Evolutionary conservation across 768 basidiomycete genomes (phyloP).

Genomic region (Nevesoporus exiguus): DNA sequence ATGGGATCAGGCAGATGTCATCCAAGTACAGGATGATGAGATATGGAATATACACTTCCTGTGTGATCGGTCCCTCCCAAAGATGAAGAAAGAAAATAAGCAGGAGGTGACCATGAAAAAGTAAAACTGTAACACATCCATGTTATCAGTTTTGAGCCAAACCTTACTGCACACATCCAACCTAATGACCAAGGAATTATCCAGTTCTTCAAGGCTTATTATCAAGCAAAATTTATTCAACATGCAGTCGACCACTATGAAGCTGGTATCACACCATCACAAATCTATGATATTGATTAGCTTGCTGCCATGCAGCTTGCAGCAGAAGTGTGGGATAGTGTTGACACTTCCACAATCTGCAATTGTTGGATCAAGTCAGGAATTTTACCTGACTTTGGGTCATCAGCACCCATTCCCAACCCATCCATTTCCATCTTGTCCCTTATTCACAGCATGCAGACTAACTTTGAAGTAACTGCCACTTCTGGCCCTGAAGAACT

Average conservation of each 20-base stretch:
- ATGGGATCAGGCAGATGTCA: too few species aligned
- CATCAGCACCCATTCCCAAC: neutral
- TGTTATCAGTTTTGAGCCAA: too few species aligned
- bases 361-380: neutral
- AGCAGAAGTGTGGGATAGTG: neutral
- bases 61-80: too few species aligned
- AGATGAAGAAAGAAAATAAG: too few species aligned
- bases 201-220: neutral
- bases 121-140: too few species aligned
- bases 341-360: neutral
- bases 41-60: too few species aligned
- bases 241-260: neutral
- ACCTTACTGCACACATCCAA: conserved; percentile 36
- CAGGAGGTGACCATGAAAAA: too few species aligned
- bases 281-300: neutral
- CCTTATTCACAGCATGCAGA: neutral
- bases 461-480: too few species aligned
- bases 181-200: conserved; percentile 27
- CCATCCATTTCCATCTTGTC: neutral
- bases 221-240: neutral
- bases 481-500: too few species aligned
- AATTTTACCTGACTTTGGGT: neutral
- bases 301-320: neutral
- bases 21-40: too few species aligned
- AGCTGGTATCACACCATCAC: neutral